These are phyloP conservation scores for Medicago arabica DNA, from an alignment of 306 rosid genomes.

Conservation along the genomic window DNA sequence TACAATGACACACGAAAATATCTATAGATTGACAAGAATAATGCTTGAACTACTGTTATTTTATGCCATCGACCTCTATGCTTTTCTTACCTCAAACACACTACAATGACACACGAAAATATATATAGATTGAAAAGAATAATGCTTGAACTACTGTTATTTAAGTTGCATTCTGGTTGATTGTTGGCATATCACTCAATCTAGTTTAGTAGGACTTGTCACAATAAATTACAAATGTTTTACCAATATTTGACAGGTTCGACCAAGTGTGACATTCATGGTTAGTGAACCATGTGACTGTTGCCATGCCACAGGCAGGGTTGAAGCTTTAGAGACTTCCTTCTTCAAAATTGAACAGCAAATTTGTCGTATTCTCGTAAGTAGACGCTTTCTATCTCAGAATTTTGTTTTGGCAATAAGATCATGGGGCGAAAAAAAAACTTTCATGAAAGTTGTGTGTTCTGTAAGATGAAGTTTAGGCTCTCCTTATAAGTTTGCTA, in stretches of 20 bases:
- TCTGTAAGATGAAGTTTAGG: not conserved
- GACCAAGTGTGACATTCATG: slow-evolving; percentile 98
- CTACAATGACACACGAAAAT: not conserved
- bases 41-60: slow-evolving; percentile 14
- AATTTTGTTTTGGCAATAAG: slow-evolving; percentile 27
- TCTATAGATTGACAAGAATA: slow-evolving; percentile 36
- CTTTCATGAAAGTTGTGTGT: slow-evolving; percentile 16
- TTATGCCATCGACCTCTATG: not conserved
- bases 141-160: slow-evolving; percentile 37
- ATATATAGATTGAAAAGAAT: slow-evolving; percentile 33
- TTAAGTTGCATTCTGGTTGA: slow-evolving; percentile 34
- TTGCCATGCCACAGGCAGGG: slow-evolving; percentile 97
- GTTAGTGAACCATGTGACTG: slow-evolving; percentile 91
- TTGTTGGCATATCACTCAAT: slow-evolving; percentile 32
- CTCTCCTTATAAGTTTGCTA: not conserved
- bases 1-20: not conserved
- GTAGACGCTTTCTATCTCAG: slow-evolving; percentile 42
- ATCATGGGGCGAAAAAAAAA: slow-evolving; percentile 3
- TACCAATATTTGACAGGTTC: slow-evolving; percentile 69
- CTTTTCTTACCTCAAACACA: not conserved
- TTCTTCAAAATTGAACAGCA: slow-evolving; percentile 97
- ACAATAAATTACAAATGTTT: slow-evolving; percentile 25
- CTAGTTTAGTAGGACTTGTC: slow-evolving; percentile 27
- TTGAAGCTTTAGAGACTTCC: slow-evolving; percentile 94
- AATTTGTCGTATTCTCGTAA: slow-evolving; percentile 84